phyloP scores from a whole-genome alignment of 495 filamentous ascomycete genomes.

The Penicillium dipodomyicola region DNA sequence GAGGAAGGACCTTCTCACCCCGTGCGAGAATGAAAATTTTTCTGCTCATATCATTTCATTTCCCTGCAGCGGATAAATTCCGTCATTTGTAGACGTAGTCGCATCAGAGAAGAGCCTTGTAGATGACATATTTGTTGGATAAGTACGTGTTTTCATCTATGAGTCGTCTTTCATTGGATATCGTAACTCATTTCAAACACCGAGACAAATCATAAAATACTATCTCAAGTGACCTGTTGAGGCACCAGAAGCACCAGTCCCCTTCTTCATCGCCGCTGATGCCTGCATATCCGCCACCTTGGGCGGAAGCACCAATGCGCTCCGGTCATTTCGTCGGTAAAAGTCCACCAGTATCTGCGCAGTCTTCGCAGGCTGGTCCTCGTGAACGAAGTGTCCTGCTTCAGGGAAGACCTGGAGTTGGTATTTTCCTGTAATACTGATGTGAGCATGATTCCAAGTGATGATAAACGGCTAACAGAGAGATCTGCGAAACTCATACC shows the following conservation, averaged over 20 bases:
- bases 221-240: conserved; percentile 7
- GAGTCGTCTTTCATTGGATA: neutral
- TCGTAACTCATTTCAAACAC: neutral
- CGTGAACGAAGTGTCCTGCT: conserved; percentile 94
- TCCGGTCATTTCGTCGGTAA: conserved; percentile 83
- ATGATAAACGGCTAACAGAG: neutral
- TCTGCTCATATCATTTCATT: neutral
- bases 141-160: neutral
- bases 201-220: neutral
- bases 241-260: conserved; percentile 13
- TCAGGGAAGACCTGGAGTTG: conserved; percentile 92
- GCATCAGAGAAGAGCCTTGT: neutral
- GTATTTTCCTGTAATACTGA: conserved; percentile 69
- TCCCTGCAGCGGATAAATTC: no score
- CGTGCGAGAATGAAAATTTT: neutral
- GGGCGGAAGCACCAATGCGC: conserved; percentile 78
- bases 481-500: conserved; percentile 46
- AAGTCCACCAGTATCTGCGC: conserved; percentile 85
- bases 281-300: conserved; percentile 72
- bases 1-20: neutral
- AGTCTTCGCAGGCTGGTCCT: conserved; percentile 87
- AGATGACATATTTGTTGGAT: neutral
- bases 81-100: no score
- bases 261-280: conserved; percentile 45
- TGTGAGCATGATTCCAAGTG: neutral